Conservation (phyloP, 179 eudicot species). For the Heliamphora pulchella region DNA sequence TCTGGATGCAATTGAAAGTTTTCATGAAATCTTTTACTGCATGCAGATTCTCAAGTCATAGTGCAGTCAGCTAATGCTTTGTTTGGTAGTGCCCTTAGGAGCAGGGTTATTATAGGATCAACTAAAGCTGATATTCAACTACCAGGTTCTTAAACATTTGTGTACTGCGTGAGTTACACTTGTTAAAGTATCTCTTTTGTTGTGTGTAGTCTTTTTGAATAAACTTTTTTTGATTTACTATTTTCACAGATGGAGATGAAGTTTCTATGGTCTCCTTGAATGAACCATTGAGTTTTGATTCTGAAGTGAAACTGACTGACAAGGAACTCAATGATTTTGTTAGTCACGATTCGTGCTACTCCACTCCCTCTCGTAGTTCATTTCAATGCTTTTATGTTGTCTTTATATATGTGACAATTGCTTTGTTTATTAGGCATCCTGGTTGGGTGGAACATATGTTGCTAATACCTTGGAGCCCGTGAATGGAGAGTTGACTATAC, state of each 20-base stretch:
- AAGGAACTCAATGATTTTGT: constrained; percentile 62
- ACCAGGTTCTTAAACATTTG: constrained; percentile 42
- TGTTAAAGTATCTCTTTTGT: background rate
- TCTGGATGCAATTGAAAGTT: constrained; percentile 1
- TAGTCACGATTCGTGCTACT: constrained; percentile 31
- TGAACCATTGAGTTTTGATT: constrained; percentile 32
- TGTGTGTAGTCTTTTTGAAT: background rate
- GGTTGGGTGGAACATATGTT: constrained; percentile 72
- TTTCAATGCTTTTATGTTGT: background rate
- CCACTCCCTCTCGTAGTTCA: background rate
- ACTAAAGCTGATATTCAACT: constrained; percentile 50
- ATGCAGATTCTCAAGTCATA: constrained; percentile 44
- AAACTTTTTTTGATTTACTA: background rate
- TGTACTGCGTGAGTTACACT: background rate
- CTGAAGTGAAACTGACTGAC: constrained; percentile 36
- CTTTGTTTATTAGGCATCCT: constrained; percentile 49
- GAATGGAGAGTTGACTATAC: constrained; percentile 53
- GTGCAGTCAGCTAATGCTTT: constrained; percentile 25
- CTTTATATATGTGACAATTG: background rate
- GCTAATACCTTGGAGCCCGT: constrained; percentile 34
- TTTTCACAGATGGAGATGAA: constrained; percentile 46
- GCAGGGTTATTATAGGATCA: constrained; percentile 35
- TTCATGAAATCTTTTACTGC: constrained; percentile 4
- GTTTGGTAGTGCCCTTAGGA: constrained; percentile 31
- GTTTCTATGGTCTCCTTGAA: constrained; percentile 55